Evolutionary conservation across 83 land plant genomes (phyloP).

Genomic region (Isoetes engelmannii): DNA sequence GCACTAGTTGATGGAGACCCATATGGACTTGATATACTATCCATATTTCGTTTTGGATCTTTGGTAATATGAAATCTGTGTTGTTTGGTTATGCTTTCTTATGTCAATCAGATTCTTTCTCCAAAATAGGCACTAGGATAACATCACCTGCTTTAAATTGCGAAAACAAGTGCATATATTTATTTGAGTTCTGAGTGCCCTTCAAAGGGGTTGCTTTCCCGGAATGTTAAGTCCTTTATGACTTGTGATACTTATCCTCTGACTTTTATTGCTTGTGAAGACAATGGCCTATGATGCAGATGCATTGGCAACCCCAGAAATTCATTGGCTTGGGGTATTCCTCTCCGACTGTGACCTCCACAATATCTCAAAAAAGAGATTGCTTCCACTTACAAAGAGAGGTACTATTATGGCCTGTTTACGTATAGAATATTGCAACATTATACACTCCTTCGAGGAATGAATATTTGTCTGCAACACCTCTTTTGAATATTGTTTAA

Average conservation of each 20-base stretch:
- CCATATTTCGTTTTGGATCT: conserved; percentile 81
- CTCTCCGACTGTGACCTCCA: conserved; percentile 20
- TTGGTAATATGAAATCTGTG: conserved; percentile 33
- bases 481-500: neutral
- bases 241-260: no score
- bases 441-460: neutral
- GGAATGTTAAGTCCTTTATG: no score
- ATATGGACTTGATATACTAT: conserved; percentile 81
- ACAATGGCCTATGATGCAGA: conserved; percentile 40
- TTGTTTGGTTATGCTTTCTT: no score
- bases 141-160: no score
- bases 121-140: no score
- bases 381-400: conserved; percentile 26
- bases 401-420: conserved; percentile 14
- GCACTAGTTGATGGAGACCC: conserved; percentile 80
- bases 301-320: conserved; percentile 27
- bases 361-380: conserved; percentile 8
- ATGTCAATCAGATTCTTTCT: no score
- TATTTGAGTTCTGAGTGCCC: no score
- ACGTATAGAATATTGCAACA: neutral
- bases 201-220: no score
- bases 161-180: no score
- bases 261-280: neutral
- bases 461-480: neutral
- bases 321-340: conserved; percentile 30